Conservation (phyloP, 1,284 basidiomycete species). For the Rhodotorula sp. region DNA sequence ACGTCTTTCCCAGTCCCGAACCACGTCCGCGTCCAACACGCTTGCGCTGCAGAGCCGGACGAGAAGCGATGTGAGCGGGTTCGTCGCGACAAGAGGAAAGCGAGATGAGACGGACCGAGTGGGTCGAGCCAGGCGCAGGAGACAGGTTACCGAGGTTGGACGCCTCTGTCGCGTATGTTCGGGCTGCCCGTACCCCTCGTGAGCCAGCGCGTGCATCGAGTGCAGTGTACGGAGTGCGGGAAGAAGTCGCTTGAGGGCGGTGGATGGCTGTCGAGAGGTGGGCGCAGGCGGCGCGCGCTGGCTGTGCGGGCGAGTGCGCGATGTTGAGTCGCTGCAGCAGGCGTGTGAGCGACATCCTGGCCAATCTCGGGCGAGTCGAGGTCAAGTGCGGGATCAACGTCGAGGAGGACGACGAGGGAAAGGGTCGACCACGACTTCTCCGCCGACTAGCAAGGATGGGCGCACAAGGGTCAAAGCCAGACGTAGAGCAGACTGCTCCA, state of each 20-base stretch:
- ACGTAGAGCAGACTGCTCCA: constrained; percentile 13
- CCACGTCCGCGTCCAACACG: constrained; percentile 90
- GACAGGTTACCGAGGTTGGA: constrained; percentile 34
- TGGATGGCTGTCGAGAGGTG: not conserved
- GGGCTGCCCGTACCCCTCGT: not conserved
- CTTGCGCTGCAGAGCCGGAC: constrained; percentile 61
- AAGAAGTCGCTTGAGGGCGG: constrained; percentile 2
- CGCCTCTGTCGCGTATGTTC: constrained; percentile 23
- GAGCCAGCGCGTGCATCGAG: not conserved
- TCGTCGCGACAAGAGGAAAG: not conserved
- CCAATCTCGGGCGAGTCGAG: not conserved
- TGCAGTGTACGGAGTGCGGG: not conserved
- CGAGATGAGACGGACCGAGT: constrained; percentile 25
- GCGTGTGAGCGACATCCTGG: constrained; percentile 7
- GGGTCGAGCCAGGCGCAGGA: constrained; percentile 31
- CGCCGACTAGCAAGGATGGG: constrained; percentile 13
- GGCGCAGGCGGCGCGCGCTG: not conserved
- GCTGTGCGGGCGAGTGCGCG: not conserved
- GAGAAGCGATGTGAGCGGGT: not conserved
- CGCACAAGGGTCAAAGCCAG: constrained; percentile 25
- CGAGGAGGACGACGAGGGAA: not conserved
- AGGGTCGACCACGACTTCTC: too few relatives aligned
- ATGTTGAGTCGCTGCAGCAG: constrained; percentile 1
- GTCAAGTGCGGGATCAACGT: too few relatives aligned
- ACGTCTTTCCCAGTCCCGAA: constrained; percentile 84